A percentile compares a stretch with the other conserved stretches of the same genome.
These are phyloP conservation scores for Boletus bicolor DNA, from an alignment of 768 basidiomycete species.

Conservation along the genomic window DNA sequence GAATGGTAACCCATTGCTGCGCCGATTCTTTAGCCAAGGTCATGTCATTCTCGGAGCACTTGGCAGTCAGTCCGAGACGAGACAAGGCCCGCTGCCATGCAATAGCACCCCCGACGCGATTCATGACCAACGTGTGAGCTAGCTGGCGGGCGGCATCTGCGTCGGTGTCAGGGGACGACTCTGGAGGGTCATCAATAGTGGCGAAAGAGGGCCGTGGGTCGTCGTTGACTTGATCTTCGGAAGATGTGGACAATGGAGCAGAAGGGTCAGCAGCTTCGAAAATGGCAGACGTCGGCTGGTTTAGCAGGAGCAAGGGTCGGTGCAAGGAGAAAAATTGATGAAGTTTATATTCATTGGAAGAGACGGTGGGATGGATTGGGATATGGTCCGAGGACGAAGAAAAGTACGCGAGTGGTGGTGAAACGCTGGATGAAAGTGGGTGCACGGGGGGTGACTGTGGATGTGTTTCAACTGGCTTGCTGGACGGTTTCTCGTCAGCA, in stretches of 20 bases:
- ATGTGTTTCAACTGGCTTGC: slow-evolving; percentile 22
- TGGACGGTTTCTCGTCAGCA: slow-evolving; percentile 29
- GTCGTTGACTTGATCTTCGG: slow-evolving; percentile 24
- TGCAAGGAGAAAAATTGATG: slow-evolving; percentile 85
- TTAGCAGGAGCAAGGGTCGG: slow-evolving; percentile 70
- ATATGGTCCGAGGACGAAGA: slow-evolving; percentile 3
- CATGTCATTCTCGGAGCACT: slow-evolving; percentile 47
- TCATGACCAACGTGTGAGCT: slow-evolving; percentile 69
- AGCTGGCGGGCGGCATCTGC: slow-evolving; percentile 78
- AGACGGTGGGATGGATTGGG: slow-evolving; percentile 53
- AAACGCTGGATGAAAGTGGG: slow-evolving; percentile 9
- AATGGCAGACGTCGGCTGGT: slow-evolving; percentile 57
- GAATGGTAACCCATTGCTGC: slow-evolving; percentile 59
- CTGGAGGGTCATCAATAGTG: slow-evolving; percentile 42
- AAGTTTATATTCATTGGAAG: slow-evolving; percentile 67
- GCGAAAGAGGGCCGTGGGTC: slow-evolving; percentile 25
- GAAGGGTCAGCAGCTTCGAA: slow-evolving; percentile 36
- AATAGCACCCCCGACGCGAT: slow-evolving; percentile 54
- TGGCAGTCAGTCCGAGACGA: slow-evolving; percentile 58
- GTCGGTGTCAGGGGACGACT: slow-evolving; percentile 64
- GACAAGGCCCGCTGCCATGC: slow-evolving; percentile 70
- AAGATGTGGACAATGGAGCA: slow-evolving; percentile 17
- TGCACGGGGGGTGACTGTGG: slow-evolving; percentile 16
- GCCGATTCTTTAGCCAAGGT: slow-evolving; percentile 52
- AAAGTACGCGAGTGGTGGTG: slow-evolving; percentile 16